Conservation (phyloP, 1,139 yeast genomes). For the Suhomyces maxii region DNA sequence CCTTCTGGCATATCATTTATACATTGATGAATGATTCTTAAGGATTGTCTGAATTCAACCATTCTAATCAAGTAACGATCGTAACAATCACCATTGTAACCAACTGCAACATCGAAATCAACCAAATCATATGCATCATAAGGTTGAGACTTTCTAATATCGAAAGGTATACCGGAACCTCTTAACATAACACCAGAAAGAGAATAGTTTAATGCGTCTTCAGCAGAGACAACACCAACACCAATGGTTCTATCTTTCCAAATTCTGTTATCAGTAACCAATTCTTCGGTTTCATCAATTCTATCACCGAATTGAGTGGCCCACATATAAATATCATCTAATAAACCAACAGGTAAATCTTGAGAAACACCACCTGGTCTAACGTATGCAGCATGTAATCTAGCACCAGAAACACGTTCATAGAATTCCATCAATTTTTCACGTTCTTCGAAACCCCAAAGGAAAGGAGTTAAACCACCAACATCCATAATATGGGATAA, state of each 20-base stretch:
- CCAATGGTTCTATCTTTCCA: slow-evolving; percentile 88
- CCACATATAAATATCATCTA: slow-evolving; percentile 94
- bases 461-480: slow-evolving; percentile 89
- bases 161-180: slow-evolving; percentile 88
- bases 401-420: slow-evolving; percentile 89
- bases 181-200: slow-evolving; percentile 88
- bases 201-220: slow-evolving; percentile 81
- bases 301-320: slow-evolving; percentile 95
- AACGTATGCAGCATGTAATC: slow-evolving; percentile 84
- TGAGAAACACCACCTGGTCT: slow-evolving; percentile 94
- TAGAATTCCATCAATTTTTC: slow-evolving; percentile 92
- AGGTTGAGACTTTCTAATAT: slow-evolving; percentile 83
- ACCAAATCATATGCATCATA: slow-evolving; percentile 87
- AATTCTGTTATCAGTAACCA: slow-evolving; percentile 86
- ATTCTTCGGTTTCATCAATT: slow-evolving; percentile 86
- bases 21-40: slow-evolving; percentile 87
- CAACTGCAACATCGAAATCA: slow-evolving; percentile 86
- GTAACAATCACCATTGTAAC: slow-evolving; percentile 86
- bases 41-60: slow-evolving; percentile 90
- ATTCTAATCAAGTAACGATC: slow-evolving; percentile 86
- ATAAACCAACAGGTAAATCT: slow-evolving; percentile 81
- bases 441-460: slow-evolving; percentile 95
- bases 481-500: slow-evolving; percentile 93
- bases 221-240: slow-evolving; percentile 80
- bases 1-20: slow-evolving; percentile 91